phyloP scores from a whole-genome alignment of 768 basidiomycete species.

The Gloeophyllum trabeum region DNA sequence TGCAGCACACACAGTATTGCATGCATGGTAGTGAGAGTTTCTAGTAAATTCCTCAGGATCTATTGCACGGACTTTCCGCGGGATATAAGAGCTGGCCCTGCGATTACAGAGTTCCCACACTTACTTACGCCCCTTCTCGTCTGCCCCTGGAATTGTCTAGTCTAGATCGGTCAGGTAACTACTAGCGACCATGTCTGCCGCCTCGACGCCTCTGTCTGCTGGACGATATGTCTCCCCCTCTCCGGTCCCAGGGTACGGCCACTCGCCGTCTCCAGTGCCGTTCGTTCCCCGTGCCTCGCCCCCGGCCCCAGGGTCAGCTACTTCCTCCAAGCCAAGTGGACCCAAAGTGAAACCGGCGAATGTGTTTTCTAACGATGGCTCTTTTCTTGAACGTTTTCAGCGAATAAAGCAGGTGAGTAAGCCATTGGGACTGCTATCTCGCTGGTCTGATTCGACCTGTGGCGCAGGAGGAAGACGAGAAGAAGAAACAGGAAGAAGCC shows the following conservation, averaged over 20 bases:
- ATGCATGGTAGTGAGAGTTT: too few relatives aligned
- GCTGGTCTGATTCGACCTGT: neutral
- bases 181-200: conserved; percentile 19
- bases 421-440: conserved; percentile 1
- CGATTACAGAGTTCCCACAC: too few relatives aligned
- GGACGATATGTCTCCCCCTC: conserved; percentile 11
- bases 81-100: too few relatives aligned
- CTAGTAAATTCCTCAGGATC: too few relatives aligned
- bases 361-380: conserved; percentile 61
- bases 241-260: neutral
- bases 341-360: conserved; percentile 37
- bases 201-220: conserved; percentile 64
- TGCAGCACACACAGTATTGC: too few relatives aligned
- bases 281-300: conserved; percentile 9
- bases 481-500: conserved; percentile 39
- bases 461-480: conserved; percentile 45
- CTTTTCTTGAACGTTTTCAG: conserved; percentile 56
- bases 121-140: too few relatives aligned
- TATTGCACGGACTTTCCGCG: too few relatives aligned
- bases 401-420: conserved; percentile 43
- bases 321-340: conserved; percentile 12
- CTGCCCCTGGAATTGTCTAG: too few relatives aligned
- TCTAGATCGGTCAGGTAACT: too few relatives aligned
- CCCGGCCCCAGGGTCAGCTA: conserved; percentile 13
- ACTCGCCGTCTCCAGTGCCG: conserved; percentile 3